Percentiles rank a stretch among this genome's conserved stretches.
Conservation (phyloP, 805 yeast species). For the Kluyveromyces siamensis region DNA sequence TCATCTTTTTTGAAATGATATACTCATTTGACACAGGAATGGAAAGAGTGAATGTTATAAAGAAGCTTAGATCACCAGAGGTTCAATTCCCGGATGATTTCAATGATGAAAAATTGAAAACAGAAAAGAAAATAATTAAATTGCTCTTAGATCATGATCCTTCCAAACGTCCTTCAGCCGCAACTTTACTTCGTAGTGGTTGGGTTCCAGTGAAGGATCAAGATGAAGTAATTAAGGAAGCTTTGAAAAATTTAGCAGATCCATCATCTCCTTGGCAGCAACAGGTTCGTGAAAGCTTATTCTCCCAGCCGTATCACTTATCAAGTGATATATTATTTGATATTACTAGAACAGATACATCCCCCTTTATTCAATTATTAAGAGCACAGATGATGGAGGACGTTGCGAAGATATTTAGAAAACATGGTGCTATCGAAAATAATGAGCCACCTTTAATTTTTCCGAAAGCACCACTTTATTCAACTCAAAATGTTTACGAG, state of each 20-base stretch:
- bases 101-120: slow-evolving; percentile 36
- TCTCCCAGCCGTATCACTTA: slow-evolving; percentile 74
- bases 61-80: slow-evolving; percentile 46
- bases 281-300: slow-evolving; percentile 79
- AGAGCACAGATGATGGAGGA: slow-evolving; percentile 52
- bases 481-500: slow-evolving; percentile 62
- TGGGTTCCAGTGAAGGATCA: slow-evolving; percentile 81
- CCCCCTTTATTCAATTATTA: slow-evolving; percentile 43
- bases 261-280: slow-evolving; percentile 93
- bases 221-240: slow-evolving; percentile 83
- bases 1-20: slow-evolving; percentile 93
- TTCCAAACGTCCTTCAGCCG: slow-evolving; percentile 67
- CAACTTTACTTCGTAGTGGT: slow-evolving; percentile 67
- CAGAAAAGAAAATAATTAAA: slow-evolving; percentile 60
- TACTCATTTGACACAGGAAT: slow-evolving; percentile 79
- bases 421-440: slow-evolving; percentile 84
- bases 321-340: slow-evolving; percentile 85
- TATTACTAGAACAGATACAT: slow-evolving; percentile 24
- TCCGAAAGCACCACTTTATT: slow-evolving; percentile 70
- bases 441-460: slow-evolving; percentile 57
- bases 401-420: slow-evolving; percentile 53
- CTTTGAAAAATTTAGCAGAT: slow-evolving; percentile 73
- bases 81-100: slow-evolving; percentile 70
- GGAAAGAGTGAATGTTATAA: slow-evolving; percentile 79
- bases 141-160: slow-evolving; percentile 75